Conservation (phyloP, 1,139 yeast species). For the Candida smagusa region DNA sequence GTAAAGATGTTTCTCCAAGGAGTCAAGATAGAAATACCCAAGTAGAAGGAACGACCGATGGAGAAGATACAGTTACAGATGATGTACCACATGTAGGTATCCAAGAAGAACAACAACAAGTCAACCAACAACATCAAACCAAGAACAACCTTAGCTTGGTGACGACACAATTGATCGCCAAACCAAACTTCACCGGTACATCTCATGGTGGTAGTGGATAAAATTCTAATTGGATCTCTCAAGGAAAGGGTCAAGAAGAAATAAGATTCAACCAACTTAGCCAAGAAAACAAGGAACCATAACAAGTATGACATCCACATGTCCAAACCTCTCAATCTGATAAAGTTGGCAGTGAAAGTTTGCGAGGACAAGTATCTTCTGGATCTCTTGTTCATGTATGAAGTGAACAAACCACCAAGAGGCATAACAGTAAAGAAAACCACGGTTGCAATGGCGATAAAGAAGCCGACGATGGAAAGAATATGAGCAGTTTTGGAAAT, state of each 20-base stretch:
- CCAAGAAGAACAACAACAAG: constrained; percentile 92
- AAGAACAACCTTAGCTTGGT: constrained; percentile 82
- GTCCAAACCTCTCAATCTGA: constrained; percentile 78
- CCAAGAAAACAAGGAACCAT: constrained; percentile 86
- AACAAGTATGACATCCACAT: constrained; percentile 95
- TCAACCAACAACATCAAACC: constrained; percentile 93
- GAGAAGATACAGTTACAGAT: constrained; percentile 92
- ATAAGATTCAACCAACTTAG: constrained; percentile 87
- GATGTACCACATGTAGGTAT: constrained; percentile 98
- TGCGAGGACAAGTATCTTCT: constrained; percentile 92
- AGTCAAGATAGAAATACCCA: constrained; percentile 96
- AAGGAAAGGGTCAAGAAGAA: constrained; percentile 86
- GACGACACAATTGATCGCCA: constrained; percentile 68
- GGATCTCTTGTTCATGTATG: constrained; percentile 83
- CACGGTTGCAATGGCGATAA: constrained; percentile 80
- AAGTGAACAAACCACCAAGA: constrained; percentile 91
- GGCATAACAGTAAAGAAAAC: constrained; percentile 93
- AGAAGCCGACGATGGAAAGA: constrained; percentile 85
- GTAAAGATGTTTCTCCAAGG: constrained; percentile 99
- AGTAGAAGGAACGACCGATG: constrained; percentile 94
- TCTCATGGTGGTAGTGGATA: constrained; percentile 46
- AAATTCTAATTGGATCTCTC: constrained; percentile 87
- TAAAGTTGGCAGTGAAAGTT: constrained; percentile 91
- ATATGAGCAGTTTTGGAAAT: constrained; percentile 74
- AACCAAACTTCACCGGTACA: constrained; percentile 88